Percentiles rank a stretch among this genome's conserved stretches.
These are phyloP conservation scores for Kwoniella dendrophila DNA, from an alignment of 768 basidiomycete species.

Conservation along the genomic window DNA sequence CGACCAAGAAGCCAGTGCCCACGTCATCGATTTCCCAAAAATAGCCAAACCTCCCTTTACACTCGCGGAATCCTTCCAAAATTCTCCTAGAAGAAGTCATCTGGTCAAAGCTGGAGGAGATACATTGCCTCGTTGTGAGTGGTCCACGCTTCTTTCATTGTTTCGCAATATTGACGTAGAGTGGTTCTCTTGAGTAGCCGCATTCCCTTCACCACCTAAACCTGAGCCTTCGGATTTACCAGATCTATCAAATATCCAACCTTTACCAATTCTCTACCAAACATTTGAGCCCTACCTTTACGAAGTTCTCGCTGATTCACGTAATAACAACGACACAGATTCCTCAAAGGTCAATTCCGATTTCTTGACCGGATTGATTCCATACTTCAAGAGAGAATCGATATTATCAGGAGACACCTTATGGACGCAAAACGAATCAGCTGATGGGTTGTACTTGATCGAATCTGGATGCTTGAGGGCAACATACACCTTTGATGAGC, in stretches of 20 bases:
- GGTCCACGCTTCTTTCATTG: not conserved
- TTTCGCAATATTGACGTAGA: not conserved
- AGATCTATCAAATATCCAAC: conserved; percentile 60
- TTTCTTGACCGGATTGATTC: conserved; percentile 66
- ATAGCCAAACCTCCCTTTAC: conserved; percentile 58
- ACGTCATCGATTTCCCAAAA: conserved; percentile 47
- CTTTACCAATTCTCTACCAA: conserved; percentile 72
- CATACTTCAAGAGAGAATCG: conserved; percentile 70
- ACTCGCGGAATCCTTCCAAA: conserved; percentile 60
- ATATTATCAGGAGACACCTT: conserved; percentile 66
- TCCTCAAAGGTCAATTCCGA: conserved; percentile 24
- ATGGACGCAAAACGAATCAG: conserved; percentile 73
- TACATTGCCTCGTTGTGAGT: conserved; percentile 56
- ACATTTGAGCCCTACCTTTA: conserved; percentile 73
- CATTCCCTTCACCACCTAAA: conserved; percentile 5
- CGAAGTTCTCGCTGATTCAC: conserved; percentile 49
- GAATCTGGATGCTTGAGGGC: conserved; percentile 84
- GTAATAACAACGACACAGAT: not conserved
- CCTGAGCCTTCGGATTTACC: conserved; percentile 10
- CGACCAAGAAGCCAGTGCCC: conserved; percentile 21
- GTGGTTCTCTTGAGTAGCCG: not conserved
- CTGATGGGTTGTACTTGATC: conserved; percentile 86
- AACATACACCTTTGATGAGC: conserved; percentile 73
- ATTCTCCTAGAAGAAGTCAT: conserved; percentile 70
- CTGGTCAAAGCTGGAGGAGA: conserved; percentile 72